Evolutionary conservation across 208 protist species (phyloP).

Genomic region (Leishmania amazonensis): DNA sequence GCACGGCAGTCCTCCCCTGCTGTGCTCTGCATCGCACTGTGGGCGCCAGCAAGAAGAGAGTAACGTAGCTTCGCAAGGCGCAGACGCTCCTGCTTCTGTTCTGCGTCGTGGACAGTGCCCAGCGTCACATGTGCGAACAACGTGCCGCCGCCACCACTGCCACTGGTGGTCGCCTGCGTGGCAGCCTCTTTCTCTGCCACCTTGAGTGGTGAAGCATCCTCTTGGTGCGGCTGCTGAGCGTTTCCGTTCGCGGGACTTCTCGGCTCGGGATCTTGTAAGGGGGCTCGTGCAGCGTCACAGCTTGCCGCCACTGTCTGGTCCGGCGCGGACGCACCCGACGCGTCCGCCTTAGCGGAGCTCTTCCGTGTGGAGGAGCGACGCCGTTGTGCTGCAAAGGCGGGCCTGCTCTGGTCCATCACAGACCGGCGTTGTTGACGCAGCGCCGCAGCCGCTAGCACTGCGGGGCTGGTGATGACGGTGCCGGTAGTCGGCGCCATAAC

Average conservation of each 20-base stretch:
- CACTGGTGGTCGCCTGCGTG: not conserved
- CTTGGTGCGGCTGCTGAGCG: not conserved
- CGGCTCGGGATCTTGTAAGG: not conserved
- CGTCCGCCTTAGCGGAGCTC: not conserved
- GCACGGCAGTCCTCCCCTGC: slow-evolving; percentile 10
- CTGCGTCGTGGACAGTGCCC: not conserved
- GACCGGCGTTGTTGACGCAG: slow-evolving; percentile 4
- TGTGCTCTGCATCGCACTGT: slow-evolving; percentile 22
- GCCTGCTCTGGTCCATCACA: not conserved
- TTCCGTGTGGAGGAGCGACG: not conserved
- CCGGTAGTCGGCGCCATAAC: not conserved
- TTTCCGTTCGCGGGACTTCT: not conserved
- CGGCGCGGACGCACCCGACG: not conserved
- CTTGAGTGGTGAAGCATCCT: not conserved
- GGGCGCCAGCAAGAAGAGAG: slow-evolving; percentile 20
- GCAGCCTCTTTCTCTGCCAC: not conserved
- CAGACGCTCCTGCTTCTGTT: slow-evolving; percentile 1
- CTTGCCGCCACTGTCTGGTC: not conserved
- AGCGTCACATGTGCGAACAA: not conserved
- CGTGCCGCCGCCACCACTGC: not conserved
- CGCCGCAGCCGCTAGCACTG: not conserved
- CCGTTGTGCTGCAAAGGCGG: slow-evolving; percentile 13
- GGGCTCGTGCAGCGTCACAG: not conserved
- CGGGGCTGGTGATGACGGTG: not conserved
- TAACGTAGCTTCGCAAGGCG: slow-evolving; percentile 1